Percentiles rank a stretch among this genome's conserved stretches.
Evolutionary conservation across 257 asterid genomes (phyloP).

Genomic region (Jacaranda copaia): DNA sequence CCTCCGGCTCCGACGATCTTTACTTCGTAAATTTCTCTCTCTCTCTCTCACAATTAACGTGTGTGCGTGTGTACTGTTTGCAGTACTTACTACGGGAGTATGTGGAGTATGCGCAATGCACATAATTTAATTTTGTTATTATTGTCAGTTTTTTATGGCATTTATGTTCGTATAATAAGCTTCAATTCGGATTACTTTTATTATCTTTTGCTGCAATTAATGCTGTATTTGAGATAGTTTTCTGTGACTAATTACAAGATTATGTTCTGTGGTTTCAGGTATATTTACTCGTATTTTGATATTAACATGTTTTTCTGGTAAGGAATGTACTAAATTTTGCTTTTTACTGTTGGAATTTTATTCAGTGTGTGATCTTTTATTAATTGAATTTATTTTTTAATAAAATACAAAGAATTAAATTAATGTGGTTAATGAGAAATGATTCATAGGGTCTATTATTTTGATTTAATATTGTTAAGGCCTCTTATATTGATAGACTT

Average conservation of each 20-base stretch:
- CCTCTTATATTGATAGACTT: too few species aligned
- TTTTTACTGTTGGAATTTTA: too few species aligned
- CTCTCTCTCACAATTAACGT: background rate
- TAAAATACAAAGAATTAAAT: too few species aligned
- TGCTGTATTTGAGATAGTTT: background rate
- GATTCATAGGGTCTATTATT: too few species aligned
- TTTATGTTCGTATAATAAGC: background rate
- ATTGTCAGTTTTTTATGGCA: background rate
- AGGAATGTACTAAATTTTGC: conserved; percentile 22
- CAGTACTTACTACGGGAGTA: background rate
- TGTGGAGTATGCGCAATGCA: background rate
- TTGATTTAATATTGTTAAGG: too few species aligned
- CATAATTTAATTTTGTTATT: background rate
- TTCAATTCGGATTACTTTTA: background rate
- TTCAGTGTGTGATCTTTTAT: too few species aligned
- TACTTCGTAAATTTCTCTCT: conserved; percentile 37
- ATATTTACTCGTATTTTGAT: background rate
- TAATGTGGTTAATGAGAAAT: too few species aligned
- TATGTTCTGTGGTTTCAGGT: background rate
- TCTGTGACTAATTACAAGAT: background rate
- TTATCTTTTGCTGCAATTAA: background rate
- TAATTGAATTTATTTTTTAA: too few species aligned
- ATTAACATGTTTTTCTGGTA: background rate
- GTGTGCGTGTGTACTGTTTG: background rate
- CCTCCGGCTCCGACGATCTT: conserved; percentile 38